These are phyloP conservation scores for Suillus luteus DNA, from an alignment of 768 basidiomycete genomes.

Conservation along the genomic window DNA sequence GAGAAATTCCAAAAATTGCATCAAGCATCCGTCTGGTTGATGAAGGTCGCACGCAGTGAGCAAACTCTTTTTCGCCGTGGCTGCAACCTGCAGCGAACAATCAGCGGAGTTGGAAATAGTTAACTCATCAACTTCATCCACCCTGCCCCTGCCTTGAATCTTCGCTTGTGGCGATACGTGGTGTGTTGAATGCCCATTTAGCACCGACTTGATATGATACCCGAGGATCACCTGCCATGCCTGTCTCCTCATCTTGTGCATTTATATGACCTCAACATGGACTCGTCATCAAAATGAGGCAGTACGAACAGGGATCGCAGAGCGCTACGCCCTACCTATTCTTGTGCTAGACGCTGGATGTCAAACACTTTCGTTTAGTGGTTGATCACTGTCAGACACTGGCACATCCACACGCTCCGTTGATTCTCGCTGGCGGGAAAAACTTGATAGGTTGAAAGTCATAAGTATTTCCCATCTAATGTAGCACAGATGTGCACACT, in stretches of 20 bases:
- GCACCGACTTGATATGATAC: too few relatives aligned
- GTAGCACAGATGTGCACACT: neutral
- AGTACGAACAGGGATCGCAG: neutral
- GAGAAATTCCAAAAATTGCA: neutral
- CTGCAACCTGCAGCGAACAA: too few relatives aligned
- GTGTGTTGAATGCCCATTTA: too few relatives aligned
- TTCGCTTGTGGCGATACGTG: too few relatives aligned
- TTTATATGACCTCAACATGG: neutral
- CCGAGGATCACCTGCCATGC: neutral
- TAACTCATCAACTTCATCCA: too few relatives aligned
- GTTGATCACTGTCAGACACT: neutral
- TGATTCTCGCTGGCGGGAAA: neutral
- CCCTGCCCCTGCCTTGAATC: too few relatives aligned
- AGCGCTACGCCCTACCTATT: neutral
- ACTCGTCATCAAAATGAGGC: neutral
- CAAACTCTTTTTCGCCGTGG: too few relatives aligned
- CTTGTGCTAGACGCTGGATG: neutral
- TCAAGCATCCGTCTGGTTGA: too few relatives aligned
- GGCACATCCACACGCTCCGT: neutral
- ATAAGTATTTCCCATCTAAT: neutral
- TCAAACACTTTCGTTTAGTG: neutral
- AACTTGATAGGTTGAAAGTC: neutral
- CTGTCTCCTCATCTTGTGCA: neutral
- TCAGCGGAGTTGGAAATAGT: too few relatives aligned
- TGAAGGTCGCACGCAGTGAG: too few relatives aligned